Conservation (phyloP, 2,329 filamentous ascomycete genomes). For the Cucurbitaria berberidis region DNA sequence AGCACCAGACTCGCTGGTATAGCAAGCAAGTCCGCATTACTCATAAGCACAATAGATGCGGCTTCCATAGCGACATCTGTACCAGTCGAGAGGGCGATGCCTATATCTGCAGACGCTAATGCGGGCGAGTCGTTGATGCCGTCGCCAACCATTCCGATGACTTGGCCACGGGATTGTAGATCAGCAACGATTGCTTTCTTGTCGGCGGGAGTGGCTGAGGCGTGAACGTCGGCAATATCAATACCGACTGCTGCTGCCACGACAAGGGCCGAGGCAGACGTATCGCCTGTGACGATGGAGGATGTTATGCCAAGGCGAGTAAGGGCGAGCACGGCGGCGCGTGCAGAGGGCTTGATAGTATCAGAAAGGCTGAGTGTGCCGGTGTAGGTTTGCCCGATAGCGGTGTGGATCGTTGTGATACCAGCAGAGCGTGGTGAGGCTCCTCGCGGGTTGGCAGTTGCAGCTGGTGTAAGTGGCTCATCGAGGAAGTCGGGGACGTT, state of each 20-base stretch:
- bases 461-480: slow-evolving; percentile 51
- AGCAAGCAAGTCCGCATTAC: slow-evolving; percentile 86
- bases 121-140: slow-evolving; percentile 98
- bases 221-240: slow-evolving; percentile 73
- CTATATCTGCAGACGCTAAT: slow-evolving; percentile 87
- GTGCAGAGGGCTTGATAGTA: slow-evolving; percentile 86
- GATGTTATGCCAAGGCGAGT: slow-evolving; percentile 84
- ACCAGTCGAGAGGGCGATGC: slow-evolving; percentile 89
- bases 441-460: slow-evolving; percentile 41
- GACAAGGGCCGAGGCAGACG: slow-evolving; percentile 79
- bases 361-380: slow-evolving; percentile 86
- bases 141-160: slow-evolving; percentile 94
- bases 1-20: slow-evolving; percentile 88
- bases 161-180: slow-evolving; percentile 73
- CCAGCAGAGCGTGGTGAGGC: slow-evolving; percentile 61
- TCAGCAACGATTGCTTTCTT: slow-evolving; percentile 85
- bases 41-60: slow-evolving; percentile 95
- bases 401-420: slow-evolving; percentile 89
- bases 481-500: slow-evolving; percentile 65
- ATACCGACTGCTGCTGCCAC: slow-evolving; percentile 87
- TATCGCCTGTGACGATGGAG: slow-evolving; percentile 93
- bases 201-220: slow-evolving; percentile 87
- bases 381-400: slow-evolving; percentile 80
- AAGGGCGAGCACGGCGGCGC: slow-evolving; percentile 79
- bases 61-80: slow-evolving; percentile 99